Base-by-base conservation (phyloP, 805 yeast species). In the Ogataea populi-albae region DNA sequence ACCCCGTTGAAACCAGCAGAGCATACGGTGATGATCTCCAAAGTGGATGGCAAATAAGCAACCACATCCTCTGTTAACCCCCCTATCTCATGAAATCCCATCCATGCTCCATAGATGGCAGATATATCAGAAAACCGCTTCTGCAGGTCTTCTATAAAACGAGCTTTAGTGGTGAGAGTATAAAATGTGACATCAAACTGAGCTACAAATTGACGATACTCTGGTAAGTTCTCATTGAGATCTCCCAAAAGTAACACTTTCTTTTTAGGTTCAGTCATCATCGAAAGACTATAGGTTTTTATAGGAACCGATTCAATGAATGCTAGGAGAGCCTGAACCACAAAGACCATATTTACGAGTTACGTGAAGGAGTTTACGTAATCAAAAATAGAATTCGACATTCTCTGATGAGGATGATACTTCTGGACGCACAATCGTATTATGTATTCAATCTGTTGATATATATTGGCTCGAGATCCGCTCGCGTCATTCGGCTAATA, bases 21-120 rank as follows among this genome's bases (percentile, higher is more conserved):
- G 45, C 79, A 77, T 34, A 69, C 67, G 4, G 79, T 64, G 25
- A 75, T 65, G 14, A 71, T 58, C 41, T 71, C 72, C 36, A 73
- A 57, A 9, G 61, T 50, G 2, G 46, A 29, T 2, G 81, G 81
- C 12, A 69, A 64, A 10, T 56, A 49, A 1, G 50, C 68, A 10
- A 66, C 45, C 41, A 75, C 37, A 35, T 73, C 44, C 23, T 69
- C 59, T 33, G 60, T 51, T 47, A 78, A 59, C 14, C 79, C 72
- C 9, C 76, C 72, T 17, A 71, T 43, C 21, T 59, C 51, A 12
- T 59, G 40, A 45, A 75, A 66, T 22, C 83, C 69, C 27, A 64
- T 46, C 73, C 81, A 66, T 20, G 78, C 71, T 10, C 71, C 74
- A 53, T 71, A 70, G 35, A 79, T 67, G 30, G 78, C 72, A 37